These are phyloP conservation scores for Orbilia javanica DNA, from an alignment of 2,329 filamentous ascomycete genomes.

Conservation along the genomic window DNA sequence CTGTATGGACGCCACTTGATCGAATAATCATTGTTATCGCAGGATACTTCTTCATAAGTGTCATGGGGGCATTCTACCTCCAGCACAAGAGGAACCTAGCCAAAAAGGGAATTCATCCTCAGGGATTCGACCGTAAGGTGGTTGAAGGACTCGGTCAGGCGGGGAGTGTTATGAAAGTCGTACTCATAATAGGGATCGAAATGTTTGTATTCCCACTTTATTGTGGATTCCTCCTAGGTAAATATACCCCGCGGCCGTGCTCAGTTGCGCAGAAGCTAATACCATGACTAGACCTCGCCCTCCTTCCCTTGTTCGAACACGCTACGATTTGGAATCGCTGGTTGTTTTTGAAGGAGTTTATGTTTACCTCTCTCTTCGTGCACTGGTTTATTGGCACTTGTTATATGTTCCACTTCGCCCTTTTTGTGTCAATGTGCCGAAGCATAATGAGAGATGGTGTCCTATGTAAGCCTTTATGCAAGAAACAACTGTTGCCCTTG, in stretches of 20 bases:
- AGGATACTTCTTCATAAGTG: slow-evolving; percentile 82
- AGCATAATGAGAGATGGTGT: slow-evolving; percentile 97
- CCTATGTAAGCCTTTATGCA: slow-evolving; percentile 77
- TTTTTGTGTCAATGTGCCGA: slow-evolving; percentile 98
- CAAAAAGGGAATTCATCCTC: slow-evolving; percentile 68
- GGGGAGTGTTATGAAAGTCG: slow-evolving; percentile 96
- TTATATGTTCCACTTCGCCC: slow-evolving; percentile 99
- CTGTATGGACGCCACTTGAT: slow-evolving; percentile 68
- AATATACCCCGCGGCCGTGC: slow-evolving; percentile 10
- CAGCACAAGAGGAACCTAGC: slow-evolving; percentile 71
- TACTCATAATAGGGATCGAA: slow-evolving; percentile 97
- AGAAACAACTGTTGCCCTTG: background rate
- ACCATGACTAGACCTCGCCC: slow-evolving; percentile 74
- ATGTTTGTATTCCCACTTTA: slow-evolving; percentile 98
- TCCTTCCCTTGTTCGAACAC: slow-evolving; percentile 88
- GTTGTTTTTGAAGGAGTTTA: slow-evolving; percentile 81
- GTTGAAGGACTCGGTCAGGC: slow-evolving; percentile 90
- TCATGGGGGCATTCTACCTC: slow-evolving; percentile 82
- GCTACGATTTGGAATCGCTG: slow-evolving; percentile 82
- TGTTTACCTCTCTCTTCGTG: slow-evolving; percentile 91
- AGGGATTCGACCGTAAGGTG: slow-evolving; percentile 77
- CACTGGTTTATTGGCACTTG: slow-evolving; percentile 99
- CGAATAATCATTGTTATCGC: slow-evolving; percentile 79
- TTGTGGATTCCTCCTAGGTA: slow-evolving; percentile 82
- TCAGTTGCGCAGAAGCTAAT: slow-evolving; percentile 8